These are phyloP conservation scores for Fusarium ambrosium DNA, from an alignment of 2,329 filamentous ascomycete genomes.

Conservation along the genomic window DNA sequence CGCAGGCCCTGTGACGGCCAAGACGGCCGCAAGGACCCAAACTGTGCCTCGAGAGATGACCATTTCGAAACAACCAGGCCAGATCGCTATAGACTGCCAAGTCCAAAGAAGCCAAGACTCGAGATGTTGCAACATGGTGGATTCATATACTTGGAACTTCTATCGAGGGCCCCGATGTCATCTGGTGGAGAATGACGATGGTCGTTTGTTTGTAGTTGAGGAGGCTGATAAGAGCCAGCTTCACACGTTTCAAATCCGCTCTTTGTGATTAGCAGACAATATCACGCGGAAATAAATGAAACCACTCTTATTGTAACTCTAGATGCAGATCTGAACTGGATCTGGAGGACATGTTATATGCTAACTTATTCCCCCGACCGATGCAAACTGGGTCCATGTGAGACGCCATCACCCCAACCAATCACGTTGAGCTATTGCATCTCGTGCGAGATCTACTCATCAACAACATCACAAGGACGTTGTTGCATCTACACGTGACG, in stretches of 20 bases:
- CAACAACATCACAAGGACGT: background rate
- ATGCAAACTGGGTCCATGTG: conserved; percentile 56
- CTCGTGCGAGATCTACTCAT: background rate
- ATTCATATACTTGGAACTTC: conserved; percentile 47
- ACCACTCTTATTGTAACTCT: background rate
- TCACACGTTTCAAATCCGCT: conserved; percentile 1
- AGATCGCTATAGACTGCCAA: background rate
- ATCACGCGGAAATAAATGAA: background rate
- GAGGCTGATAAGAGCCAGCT: background rate
- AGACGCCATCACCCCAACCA: conserved; percentile 56
- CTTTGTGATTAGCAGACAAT: background rate
- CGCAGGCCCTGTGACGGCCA: background rate
- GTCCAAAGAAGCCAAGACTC: conserved; percentile 48
- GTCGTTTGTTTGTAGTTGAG: background rate
- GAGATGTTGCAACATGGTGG: conserved; percentile 69
- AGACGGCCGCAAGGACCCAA: background rate
- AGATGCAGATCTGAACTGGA: background rate
- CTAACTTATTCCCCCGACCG: conserved; percentile 50
- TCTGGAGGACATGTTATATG: conserved; percentile 54
- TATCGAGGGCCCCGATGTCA: background rate
- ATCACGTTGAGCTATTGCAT: background rate
- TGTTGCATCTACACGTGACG: background rate
- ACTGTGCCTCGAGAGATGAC: background rate
- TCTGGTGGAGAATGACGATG: background rate
- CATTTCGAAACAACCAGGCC: background rate